Conservation (phyloP, 2,329 filamentous ascomycete genomes). For the Aspergillus calidoustus region DNA sequence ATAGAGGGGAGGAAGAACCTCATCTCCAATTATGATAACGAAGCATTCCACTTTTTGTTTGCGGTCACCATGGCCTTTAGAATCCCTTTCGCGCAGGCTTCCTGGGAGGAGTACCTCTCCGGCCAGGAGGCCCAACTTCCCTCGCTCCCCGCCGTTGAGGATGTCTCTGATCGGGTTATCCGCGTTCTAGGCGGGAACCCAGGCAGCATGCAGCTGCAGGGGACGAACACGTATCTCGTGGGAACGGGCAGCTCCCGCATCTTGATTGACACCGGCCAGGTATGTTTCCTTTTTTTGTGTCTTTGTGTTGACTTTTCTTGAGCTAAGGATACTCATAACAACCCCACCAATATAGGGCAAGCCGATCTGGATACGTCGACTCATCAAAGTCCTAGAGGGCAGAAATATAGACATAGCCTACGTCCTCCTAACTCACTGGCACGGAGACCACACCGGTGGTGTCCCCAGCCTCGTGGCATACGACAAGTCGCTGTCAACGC, state of each 20-base stretch:
- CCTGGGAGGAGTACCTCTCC: slow-evolving; percentile 22
- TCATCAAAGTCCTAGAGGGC: slow-evolving; percentile 5
- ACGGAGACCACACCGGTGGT: slow-evolving; percentile 50
- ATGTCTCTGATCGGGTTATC: slow-evolving; percentile 44
- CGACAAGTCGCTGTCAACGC: slow-evolving; percentile 30
- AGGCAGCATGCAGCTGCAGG: slow-evolving; percentile 46
- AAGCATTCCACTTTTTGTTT: neutral
- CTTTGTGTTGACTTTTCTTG: neutral
- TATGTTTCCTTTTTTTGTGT: neutral
- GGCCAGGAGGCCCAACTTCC: slow-evolving; percentile 34
- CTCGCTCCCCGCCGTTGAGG: slow-evolving; percentile 40
- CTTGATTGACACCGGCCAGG: slow-evolving; percentile 40
- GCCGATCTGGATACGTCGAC: slow-evolving; percentile 6
- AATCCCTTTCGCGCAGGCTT: slow-evolving; percentile 16
- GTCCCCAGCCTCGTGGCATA: slow-evolving; percentile 43
- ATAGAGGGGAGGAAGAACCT: neutral
- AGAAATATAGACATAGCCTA: slow-evolving; percentile 41
- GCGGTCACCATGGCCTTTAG: slow-evolving; percentile 9
- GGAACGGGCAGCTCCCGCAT: slow-evolving; percentile 34
- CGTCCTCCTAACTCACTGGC: slow-evolving; percentile 51
- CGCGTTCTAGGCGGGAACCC: slow-evolving; percentile 50
- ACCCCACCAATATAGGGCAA: neutral
- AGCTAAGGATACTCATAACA: neutral
- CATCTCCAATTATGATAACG: neutral
- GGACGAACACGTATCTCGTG: slow-evolving; percentile 45